Base-by-base conservation (phyloP, 2,329 filamentous ascomycete species). In the Acephala macrosclerotiorum region DNA sequence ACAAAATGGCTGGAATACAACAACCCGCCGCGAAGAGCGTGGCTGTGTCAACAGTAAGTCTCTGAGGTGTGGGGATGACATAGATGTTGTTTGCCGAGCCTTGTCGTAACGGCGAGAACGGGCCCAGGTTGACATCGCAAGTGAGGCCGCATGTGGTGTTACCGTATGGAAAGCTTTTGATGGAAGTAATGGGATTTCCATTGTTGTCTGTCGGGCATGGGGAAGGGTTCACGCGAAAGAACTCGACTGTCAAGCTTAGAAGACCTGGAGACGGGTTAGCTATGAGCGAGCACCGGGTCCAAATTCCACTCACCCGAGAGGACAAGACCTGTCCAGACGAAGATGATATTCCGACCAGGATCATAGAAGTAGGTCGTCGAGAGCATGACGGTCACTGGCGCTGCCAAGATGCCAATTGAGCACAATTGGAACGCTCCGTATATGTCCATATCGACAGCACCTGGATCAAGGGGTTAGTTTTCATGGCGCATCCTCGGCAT, bases 391-490 rank as follows among this genome's bases (percentile, higher is more conserved):
- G 88, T 89, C 0, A 88, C 81, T 0, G 89, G 89, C 3, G 86
- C 89, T 1, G 87, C 86, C 3, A 91, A 71, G 18, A 91, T 87
- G 14, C 87, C 89, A 42, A 91, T 88, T 0, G 88, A 82, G 65
- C 89, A 91, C 0, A 91, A 75, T 69, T 91, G 89, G 67, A 91
- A 90, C 9, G 88, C 87, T 1, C 89, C 89, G 64, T 85, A 91
- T 3, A 91, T 80, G 70, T 91, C 89, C 84, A 91, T 86, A 71
- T 91, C 89, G 16, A 90, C 83, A 16, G 86, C 88, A 60, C 79
- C 88, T 89, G 64, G 26, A 65, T n/a, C n/a, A n/a, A n/a, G n/a
- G n/a, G n/a, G n/a, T n/a, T n/a, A n/a, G n/a, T n/a, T n/a, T n/a
- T n/a, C 26, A 12, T 60, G 63, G 60, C 29, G 66, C 49, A n/a